Conservation (phyloP, 176 grass and related monocot genomes). For the Chrysopogon serrulatus region DNA sequence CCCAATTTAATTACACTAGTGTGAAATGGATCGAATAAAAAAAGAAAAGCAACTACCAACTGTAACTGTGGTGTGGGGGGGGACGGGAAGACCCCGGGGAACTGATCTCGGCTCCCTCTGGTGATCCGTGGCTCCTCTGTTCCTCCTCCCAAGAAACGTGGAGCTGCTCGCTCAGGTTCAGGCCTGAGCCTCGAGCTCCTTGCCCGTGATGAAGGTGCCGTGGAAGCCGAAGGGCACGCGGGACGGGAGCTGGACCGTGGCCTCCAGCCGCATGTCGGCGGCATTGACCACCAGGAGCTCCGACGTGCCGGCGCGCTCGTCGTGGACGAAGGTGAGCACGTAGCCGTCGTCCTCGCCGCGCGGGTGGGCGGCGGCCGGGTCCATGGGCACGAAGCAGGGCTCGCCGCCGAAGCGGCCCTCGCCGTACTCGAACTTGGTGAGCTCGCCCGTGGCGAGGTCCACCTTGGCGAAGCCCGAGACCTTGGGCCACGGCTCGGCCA, state of each 20-base stretch:
- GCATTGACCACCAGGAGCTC: conserved; percentile 82
- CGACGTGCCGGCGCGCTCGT: conserved; percentile 58
- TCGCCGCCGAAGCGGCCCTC: conserved; percentile 73
- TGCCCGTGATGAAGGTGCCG: too few species aligned
- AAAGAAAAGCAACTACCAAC: conserved; percentile 17
- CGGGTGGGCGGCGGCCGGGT: not conserved
- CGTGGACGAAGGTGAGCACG: conserved; percentile 79
- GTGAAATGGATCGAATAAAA: not conserved
- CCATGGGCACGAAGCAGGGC: conserved; percentile 78
- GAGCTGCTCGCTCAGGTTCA: conserved; percentile 30
- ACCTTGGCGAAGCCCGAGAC: conserved; percentile 94
- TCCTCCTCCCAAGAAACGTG: conserved; percentile 46
- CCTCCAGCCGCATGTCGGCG: conserved; percentile 74
- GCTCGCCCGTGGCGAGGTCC: conserved; percentile 64
- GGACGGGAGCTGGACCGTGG: conserved; percentile 71
- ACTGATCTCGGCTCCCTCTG: conserved; percentile 31
- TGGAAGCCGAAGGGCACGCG: too few species aligned
- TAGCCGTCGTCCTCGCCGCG: conserved; percentile 81
- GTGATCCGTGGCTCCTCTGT: conserved; percentile 12
- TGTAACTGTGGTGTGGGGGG: not conserved
- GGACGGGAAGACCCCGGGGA: conserved; percentile 38
- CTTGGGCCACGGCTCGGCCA: conserved; percentile 98
- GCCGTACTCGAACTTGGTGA: conserved; percentile 69
- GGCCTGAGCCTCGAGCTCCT: conserved; percentile 59
- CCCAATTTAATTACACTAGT: not conserved